Conservation (phyloP, 495 filamentous ascomycete species). For the Tuber microsphaerosporum region DNA sequence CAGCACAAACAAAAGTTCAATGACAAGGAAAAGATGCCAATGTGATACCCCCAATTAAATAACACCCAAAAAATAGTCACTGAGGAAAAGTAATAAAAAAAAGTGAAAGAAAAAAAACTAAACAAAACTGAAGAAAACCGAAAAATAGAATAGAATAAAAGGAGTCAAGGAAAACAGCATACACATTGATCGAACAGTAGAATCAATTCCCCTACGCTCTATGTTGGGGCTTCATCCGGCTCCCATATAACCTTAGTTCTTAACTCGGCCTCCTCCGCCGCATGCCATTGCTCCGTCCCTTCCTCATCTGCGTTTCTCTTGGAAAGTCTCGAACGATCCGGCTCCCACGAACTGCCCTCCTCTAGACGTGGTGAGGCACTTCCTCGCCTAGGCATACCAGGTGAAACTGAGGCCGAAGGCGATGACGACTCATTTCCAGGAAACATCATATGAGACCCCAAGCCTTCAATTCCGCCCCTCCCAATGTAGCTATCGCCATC, state of each 20-base stretch:
- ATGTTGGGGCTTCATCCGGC: conserved; percentile 28
- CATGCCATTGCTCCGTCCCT: conserved; percentile 36
- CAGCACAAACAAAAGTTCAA: background rate
- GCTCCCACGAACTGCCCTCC: conserved; percentile 22
- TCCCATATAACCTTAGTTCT: conserved; percentile 37
- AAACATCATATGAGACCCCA: conserved; percentile 31
- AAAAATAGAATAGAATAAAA: background rate
- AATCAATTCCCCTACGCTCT: background rate
- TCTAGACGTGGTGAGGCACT: conserved; percentile 22
- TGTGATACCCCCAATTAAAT: background rate
- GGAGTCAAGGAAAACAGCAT: background rate
- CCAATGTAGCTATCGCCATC: conserved; percentile 26
- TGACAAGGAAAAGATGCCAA: background rate
- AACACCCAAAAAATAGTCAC: background rate
- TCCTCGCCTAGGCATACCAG: conserved; percentile 23
- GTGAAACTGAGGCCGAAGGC: conserved; percentile 12
- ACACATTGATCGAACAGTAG: background rate
- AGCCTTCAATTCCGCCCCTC: conserved; percentile 11
- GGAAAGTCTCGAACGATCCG: conserved; percentile 21
- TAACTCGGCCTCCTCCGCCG: conserved; percentile 38
- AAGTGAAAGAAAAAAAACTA: background rate
- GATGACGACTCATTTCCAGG: conserved; percentile 9
- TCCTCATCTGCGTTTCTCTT: conserved; percentile 30
- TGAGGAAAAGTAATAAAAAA: background rate
- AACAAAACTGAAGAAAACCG: too few relatives aligned